These are phyloP conservation scores for Skeletonema costatum DNA, from an alignment of 108 stramenopile genomes.

Conservation along the genomic window DNA sequence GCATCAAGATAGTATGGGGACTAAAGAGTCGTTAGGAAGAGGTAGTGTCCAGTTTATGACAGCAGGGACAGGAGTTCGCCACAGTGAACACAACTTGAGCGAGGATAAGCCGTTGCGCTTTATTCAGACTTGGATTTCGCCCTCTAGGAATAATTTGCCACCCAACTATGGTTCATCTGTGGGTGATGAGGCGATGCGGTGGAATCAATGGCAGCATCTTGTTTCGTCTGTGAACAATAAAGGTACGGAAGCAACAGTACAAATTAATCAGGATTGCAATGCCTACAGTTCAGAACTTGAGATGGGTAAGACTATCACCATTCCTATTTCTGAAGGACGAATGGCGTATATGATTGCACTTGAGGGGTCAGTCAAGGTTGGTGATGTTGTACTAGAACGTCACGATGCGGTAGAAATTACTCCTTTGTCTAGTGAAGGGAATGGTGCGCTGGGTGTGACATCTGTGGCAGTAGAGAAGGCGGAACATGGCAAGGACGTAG, in stretches of 20 bases:
- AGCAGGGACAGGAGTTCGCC: slow-evolving; percentile 74
- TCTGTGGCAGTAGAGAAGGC: slow-evolving; percentile 45
- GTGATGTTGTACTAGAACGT: slow-evolving; percentile 27
- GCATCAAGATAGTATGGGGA: slow-evolving; percentile 80
- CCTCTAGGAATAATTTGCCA: slow-evolving; percentile 47
- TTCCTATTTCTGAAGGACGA: slow-evolving; percentile 32
- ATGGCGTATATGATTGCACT: slow-evolving; percentile 80
- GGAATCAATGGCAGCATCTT: slow-evolving; percentile 65
- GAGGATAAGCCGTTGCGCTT: slow-evolving; percentile 69
- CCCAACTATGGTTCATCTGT: slow-evolving; percentile 70
- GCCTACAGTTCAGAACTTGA: slow-evolving; percentile 69
- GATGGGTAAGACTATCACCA: slow-evolving; percentile 21
- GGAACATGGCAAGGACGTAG: slow-evolving; percentile 43
- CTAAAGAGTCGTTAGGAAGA: slow-evolving; percentile 67
- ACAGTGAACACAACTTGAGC: slow-evolving; percentile 69
- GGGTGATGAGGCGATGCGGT: not conserved
- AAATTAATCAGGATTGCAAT: slow-evolving; percentile 75
- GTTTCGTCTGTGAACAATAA: slow-evolving; percentile 50
- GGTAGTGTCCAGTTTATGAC: slow-evolving; percentile 86
- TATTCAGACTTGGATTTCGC: slow-evolving; percentile 87
- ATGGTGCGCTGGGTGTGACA: slow-evolving; percentile 29
- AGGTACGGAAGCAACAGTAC: slow-evolving; percentile 50
- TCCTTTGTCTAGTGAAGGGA: slow-evolving; percentile 19
- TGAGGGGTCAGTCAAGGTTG: slow-evolving; percentile 61
- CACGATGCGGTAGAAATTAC: slow-evolving; percentile 64